Base-by-base conservation (phyloP, 2,329 filamentous ascomycete genomes). In the Cordyceps farinosa region DNA sequence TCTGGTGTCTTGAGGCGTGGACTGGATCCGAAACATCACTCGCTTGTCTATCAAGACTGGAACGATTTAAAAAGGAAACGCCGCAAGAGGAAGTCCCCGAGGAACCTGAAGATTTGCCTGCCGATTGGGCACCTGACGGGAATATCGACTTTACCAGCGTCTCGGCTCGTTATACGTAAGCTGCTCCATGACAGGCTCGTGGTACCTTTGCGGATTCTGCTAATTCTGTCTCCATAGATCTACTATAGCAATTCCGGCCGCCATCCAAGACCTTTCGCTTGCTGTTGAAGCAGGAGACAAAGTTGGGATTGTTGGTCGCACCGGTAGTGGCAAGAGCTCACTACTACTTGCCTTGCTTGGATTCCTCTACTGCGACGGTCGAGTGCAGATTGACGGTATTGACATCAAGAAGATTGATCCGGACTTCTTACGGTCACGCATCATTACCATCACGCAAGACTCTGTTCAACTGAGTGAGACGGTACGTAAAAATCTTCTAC, bases 401-500 rank as follows among this genome's bases (percentile, higher is more conserved):
- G 75, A 79, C 44, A 70, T 82, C 17, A 68, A 72, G 2, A 72
- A 66, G 9, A 67, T 81, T 2, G 73, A 76, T 3, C 77, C 75
- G 29, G 70, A 78, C 50, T 69, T 69, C 1, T 70, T 82, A 17
- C 78, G 80, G 42, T 70, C 72, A 1, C 70, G 75, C 1, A 70
- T 82, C 11, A 75, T 77, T 27, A 74, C 75, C 5, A 69, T 83
- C 5, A 78, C 80, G 0, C 80, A 83, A 70, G 79, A 82, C 34
- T 72, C 79, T 0, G 73, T 80, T 52, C 70, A 78, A 5, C 70
- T 82, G 7, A 73, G 74, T 2, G 79, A 76, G 17, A 77, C 72
- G 1, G 70, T 83, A 4, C 76, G 78, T 10, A 69, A 74, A 29
- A 83, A 83, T 53, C 71, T 79, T 3, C 8, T 51, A 3, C 61